Conservation (phyloP, 768 basidiomycete species). For the Hericium alpestre region DNA sequence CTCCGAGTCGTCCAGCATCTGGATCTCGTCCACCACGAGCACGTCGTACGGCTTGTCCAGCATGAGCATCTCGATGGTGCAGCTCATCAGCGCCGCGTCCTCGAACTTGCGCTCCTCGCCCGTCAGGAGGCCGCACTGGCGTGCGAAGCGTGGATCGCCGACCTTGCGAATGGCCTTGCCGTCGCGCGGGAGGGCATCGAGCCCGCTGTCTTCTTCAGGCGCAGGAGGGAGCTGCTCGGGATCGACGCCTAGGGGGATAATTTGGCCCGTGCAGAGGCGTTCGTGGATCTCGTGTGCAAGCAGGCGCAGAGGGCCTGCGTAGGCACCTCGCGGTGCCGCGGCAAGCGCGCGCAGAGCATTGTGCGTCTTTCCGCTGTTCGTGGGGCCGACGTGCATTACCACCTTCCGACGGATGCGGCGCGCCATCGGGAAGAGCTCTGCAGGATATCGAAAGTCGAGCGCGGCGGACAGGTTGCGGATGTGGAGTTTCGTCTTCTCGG, state of each 20-base stretch:
- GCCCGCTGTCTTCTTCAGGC: conserved; percentile 24
- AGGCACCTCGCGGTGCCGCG: conserved; percentile 60
- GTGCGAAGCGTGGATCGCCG: conserved; percentile 37
- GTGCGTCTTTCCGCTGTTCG: conserved; percentile 96
- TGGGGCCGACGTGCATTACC: conserved; percentile 94
- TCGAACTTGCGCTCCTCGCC: conserved; percentile 84
- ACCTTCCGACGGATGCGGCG: conserved; percentile 62
- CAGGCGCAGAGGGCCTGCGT: conserved; percentile 85
- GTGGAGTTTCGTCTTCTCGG: conserved; percentile 15
- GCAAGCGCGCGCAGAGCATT: conserved; percentile 85
- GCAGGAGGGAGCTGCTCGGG: conserved; percentile 25
- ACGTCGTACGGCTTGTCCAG: conserved; percentile 45
- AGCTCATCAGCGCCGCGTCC: conserved; percentile 52
- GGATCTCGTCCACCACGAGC: conserved; percentile 93
- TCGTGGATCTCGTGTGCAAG: conserved; percentile 94
- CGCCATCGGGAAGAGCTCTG: conserved; percentile 39
- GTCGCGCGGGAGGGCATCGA: conserved; percentile 20
- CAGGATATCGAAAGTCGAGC: conserved; percentile 27
- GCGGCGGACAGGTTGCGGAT: conserved; percentile 25
- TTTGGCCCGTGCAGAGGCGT: conserved; percentile 81
- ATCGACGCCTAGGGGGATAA: conserved; percentile 60
- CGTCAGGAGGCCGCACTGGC: conserved; percentile 78
- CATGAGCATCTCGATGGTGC: conserved; percentile 89
- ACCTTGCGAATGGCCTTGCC: conserved; percentile 16
- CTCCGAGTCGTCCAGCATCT: conserved; percentile 75